Percentiles rank a stretch among this genome's conserved stretches.
These are phyloP conservation scores for Bruguiera sexangula DNA, from an alignment of 345 rosid species.

Conservation along the genomic window DNA sequence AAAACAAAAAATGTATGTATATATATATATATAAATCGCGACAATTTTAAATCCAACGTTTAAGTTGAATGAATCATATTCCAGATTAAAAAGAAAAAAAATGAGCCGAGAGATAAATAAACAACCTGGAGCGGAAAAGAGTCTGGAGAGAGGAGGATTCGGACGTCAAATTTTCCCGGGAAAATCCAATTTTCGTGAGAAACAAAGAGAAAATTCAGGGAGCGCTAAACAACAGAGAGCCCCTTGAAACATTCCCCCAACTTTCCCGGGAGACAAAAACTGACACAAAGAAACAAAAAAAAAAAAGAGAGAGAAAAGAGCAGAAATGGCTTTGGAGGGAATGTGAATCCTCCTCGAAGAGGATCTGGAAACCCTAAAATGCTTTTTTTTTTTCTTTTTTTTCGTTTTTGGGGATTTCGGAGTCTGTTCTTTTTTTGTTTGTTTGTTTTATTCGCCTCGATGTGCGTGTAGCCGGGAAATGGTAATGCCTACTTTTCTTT, in stretches of 20 bases:
- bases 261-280: background rate
- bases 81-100: background rate
- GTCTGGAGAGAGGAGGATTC: conserved; percentile 5
- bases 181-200: conserved; percentile 12
- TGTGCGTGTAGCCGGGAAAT: background rate
- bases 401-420: background rate
- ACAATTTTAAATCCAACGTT: too few species aligned
- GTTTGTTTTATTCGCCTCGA: conserved; percentile 5
- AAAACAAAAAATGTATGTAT: too few species aligned
- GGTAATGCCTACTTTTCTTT: background rate
- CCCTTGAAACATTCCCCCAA: background rate
- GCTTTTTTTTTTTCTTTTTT: background rate
- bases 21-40: too few species aligned
- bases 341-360: conserved; percentile 14
- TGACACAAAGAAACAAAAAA: background rate
- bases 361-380: conserved; percentile 32
- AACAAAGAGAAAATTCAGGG: conserved; percentile 12
- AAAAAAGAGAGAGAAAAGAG: background rate
- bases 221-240: background rate
- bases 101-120: background rate
- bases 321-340: conserved; percentile 28
- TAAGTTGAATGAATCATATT: too few species aligned
- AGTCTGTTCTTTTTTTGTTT: background rate
- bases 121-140: background rate
- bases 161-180: conserved; percentile 24